Base-by-base conservation (phyloP, 2,329 filamentous ascomycete species). In the Stagonosporopsis vannaccii region DNA sequence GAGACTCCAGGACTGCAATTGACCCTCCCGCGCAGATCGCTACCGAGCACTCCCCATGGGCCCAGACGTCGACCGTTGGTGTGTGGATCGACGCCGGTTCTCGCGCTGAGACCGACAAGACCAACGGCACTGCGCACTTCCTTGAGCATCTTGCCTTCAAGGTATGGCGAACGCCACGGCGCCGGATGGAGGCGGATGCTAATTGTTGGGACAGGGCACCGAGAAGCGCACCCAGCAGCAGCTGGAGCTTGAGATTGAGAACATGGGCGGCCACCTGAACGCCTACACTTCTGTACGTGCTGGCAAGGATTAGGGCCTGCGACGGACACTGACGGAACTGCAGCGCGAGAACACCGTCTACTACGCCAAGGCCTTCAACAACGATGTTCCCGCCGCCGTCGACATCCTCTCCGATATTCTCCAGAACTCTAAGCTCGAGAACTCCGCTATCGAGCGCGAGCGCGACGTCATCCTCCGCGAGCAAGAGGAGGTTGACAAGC, bases 101-200 rank as follows among this genome's bases (percentile, higher is more conserved):
- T 80, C 87, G 95, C 80, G 92, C 95, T 79, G 95, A 99, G 86
- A 99, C 95, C 71, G 89, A 95, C 82, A 92, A 92, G 87, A 98
- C 91, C 77, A 99, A 98, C 84, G 95, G 95, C 81, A 99, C 95
- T 73, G 95, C 95, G 76, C 95, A 99, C 84, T 99, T 99, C 86
- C 88, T 99, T 73, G 95, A 99, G 86, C 95, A 99, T 84, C 87
- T 99, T 80, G 96, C 96, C 73, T 99, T 99, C 89, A 99, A 99
- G 91, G 92, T 96, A 85, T 9, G 60, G 12, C 48, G 53, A 51
- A 13, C 48, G 19, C 15, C 30, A 37, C 42, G 47, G 46, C 33
- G 40, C 33, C 6, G 23, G 40, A 50, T 50, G n/a, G 15, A 23
- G 50, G 51, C 22, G 44, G 47, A 59, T 26, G 67, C 73, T 74